Base-by-base conservation (phyloP, 352 stramenopile genomes). In the Pythium oligandrum region DNA sequence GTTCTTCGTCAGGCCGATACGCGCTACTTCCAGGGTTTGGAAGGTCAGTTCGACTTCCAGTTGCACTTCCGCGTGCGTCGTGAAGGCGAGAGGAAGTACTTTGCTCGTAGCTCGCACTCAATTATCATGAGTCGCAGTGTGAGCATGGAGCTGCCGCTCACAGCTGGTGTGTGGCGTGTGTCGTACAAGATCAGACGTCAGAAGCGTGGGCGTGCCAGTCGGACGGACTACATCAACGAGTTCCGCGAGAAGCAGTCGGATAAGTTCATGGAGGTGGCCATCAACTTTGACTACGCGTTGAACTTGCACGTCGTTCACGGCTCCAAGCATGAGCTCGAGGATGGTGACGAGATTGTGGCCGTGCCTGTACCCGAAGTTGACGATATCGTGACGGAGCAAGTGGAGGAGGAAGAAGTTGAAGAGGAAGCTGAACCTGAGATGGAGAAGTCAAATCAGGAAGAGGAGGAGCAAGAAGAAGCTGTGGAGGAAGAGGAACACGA, bases 11-110 rank as follows among this genome's bases (percentile, higher is more conserved):
- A 75, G 51, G 66, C 61, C 8, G 69, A 78, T 54, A 40, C 51
- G 33, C 69, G 69, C 33, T 75, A 75, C 69, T 75, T 73, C 43
- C 51, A 53, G 8, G 69, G 69, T 0, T 63, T 78, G 26, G 65
- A 73, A n/a, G 69, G 69, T 3, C 66, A 70, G 56, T 78, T 73
- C 50, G 48, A 61, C 40, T 78, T 70, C 62, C 40, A 42, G 5
- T 51, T 78, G 34, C 59, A 70, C 69, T 70, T 78, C 53, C 60
- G 61, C 10, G 36, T 78, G 33, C 61, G 64, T 12, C 51, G 54
- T 34, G 60, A 61, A 7, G 61, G 60, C 12, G 62, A 65, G 32
- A 53, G 6, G 40, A 63, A 66, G 47, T 68, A 65, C 58, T 70
- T 65, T 40, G 60, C 54, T 31, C 65, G 57, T 54, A 61, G 40